Evolutionary conservation across 1,139 yeast genomes (phyloP).

Genomic region (Debaryomyces fabryi): DNA sequence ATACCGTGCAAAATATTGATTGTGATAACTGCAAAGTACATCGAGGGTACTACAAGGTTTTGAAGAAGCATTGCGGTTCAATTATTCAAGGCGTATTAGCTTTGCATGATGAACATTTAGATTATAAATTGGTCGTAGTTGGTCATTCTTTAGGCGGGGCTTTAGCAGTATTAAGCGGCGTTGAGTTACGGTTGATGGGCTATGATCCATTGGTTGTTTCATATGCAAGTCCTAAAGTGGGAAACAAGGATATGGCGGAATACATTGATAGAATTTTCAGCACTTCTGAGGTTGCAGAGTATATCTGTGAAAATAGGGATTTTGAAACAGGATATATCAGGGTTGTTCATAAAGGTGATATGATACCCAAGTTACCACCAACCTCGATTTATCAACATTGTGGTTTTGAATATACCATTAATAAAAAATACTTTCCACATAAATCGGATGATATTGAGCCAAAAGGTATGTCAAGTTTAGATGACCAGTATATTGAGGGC

Average conservation of each 20-base stretch:
- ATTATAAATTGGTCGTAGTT: constrained; percentile 52
- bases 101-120: constrained; percentile 38
- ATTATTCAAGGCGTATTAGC: constrained; percentile 36
- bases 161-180: constrained; percentile 59
- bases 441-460: constrained; percentile 33
- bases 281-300: constrained; percentile 26
- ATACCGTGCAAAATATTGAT: constrained; percentile 18
- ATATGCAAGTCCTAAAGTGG: constrained; percentile 65
- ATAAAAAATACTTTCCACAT: constrained; percentile 51
- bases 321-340: constrained; percentile 45
- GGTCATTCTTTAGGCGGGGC: constrained; percentile 84
- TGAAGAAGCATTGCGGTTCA: constrained; percentile 40
- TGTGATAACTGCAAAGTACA: constrained; percentile 61
- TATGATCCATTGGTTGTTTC: constrained; percentile 55
- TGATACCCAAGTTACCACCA: constrained; percentile 63
- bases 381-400: constrained; percentile 43
- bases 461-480: constrained; percentile 13
- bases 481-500: constrained; percentile 2
- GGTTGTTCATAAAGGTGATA: constrained; percentile 58
- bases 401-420: constrained; percentile 53
- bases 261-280: constrained; percentile 56
- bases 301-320: constrained; percentile 13
- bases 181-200: constrained; percentile 58
- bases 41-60: constrained; percentile 55
- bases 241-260: constrained; percentile 50